Conservation (phyloP, 108 stramenopile species). For the Fragilaria radians region DNA sequence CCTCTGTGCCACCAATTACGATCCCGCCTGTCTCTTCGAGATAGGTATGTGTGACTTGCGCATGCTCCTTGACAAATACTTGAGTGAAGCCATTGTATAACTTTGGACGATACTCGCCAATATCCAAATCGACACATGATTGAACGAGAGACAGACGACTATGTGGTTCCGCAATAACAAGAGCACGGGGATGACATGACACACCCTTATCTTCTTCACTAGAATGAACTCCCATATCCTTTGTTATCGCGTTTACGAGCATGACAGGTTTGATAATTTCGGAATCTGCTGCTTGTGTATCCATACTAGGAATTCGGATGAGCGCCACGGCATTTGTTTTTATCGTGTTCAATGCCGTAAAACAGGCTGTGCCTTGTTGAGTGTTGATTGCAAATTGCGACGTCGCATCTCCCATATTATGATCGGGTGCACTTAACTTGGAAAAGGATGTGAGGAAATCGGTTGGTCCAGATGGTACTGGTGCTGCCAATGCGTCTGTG, state of each 20-base stretch:
- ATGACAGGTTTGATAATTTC: slow-evolving; percentile 49
- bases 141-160: slow-evolving; percentile 61
- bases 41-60: slow-evolving; percentile 77
- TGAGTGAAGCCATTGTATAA: slow-evolving; percentile 86
- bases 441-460: slow-evolving; percentile 42
- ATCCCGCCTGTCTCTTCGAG: slow-evolving; percentile 80
- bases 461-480: slow-evolving; percentile 51
- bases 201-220: slow-evolving; percentile 37
- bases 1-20: slow-evolving; percentile 59
- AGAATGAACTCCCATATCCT: slow-evolving; percentile 26
- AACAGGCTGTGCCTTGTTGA: slow-evolving; percentile 87
- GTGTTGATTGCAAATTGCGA: slow-evolving; percentile 84
- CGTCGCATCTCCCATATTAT: slow-evolving; percentile 68
- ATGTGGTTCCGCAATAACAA: slow-evolving; percentile 58
- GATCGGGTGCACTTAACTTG: slow-evolving; percentile 73
- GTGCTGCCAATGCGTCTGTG: slow-evolving; percentile 75
- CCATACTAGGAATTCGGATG: slow-evolving; percentile 22
- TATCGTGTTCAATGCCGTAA: slow-evolving; percentile 82
- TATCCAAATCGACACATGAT: slow-evolving; percentile 66
- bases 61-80: slow-evolving; percentile 60
- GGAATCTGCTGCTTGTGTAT: slow-evolving; percentile 11
- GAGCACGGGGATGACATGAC: slow-evolving; percentile 66
- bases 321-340: slow-evolving; percentile 71
- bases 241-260: slow-evolving; percentile 72
- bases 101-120: slow-evolving; percentile 34